These are phyloP conservation scores for Phytophthora cajani DNA, from an alignment of 352 stramenopile genomes.

Conservation along the genomic window DNA sequence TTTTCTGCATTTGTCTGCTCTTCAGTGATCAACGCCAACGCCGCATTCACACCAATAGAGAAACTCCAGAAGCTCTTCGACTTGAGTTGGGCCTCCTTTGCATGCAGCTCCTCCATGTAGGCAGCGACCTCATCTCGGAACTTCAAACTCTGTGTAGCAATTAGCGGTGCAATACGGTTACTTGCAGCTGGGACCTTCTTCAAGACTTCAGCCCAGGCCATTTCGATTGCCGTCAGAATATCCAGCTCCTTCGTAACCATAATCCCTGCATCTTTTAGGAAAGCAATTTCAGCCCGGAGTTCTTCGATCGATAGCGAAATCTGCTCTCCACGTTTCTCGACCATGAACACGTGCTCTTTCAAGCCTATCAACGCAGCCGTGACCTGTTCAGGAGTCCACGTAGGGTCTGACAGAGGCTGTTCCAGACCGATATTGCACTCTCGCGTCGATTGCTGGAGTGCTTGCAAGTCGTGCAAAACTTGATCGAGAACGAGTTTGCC, in stretches of 20 bases:
- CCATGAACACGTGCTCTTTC: slow-evolving; percentile 82
- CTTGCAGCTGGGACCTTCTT: slow-evolving; percentile 71
- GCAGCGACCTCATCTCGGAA: slow-evolving; percentile 77
- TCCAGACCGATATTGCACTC: slow-evolving; percentile 79
- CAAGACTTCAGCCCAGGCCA: slow-evolving; percentile 69
- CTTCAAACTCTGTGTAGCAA: slow-evolving; percentile 64
- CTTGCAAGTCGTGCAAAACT: slow-evolving; percentile 68
- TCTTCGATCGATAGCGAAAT: slow-evolving; percentile 74
- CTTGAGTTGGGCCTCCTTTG: slow-evolving; percentile 60
- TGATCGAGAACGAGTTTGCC: slow-evolving; percentile 83
- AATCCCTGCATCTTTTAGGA: slow-evolving; percentile 69
- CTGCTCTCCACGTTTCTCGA: slow-evolving; percentile 75
- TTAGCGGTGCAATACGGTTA: slow-evolving; percentile 68
- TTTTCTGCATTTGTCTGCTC: slow-evolving; percentile 45
- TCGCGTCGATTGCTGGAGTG: slow-evolving; percentile 62
- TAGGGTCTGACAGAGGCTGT: slow-evolving; percentile 64
- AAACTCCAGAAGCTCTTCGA: slow-evolving; percentile 72
- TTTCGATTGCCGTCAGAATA: slow-evolving; percentile 56
- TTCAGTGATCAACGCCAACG: slow-evolving; percentile 50
- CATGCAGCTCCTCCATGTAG: slow-evolving; percentile 85
- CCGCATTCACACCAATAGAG: slow-evolving; percentile 46
- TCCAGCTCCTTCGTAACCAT: slow-evolving; percentile 64
- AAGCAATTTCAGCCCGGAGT: slow-evolving; percentile 67
- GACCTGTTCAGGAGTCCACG: slow-evolving; percentile 64
- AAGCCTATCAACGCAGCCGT: slow-evolving; percentile 72